Evolutionary conservation across 2,329 filamentous ascomycete species (phyloP).

Genomic region (Massarina eburnea): DNA sequence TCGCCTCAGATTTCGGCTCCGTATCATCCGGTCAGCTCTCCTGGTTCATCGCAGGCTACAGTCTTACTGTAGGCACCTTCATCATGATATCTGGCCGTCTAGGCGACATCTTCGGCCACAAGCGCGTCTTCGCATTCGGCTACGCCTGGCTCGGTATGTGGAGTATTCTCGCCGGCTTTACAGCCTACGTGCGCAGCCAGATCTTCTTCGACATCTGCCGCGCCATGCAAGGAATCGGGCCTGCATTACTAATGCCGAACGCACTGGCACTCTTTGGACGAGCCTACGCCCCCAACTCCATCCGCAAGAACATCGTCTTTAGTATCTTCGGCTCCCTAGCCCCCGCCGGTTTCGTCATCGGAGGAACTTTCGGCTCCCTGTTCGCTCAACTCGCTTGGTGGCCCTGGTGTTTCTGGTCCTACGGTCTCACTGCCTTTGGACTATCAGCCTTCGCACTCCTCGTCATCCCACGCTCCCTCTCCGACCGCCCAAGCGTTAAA

Average conservation of each 20-base stretch:
- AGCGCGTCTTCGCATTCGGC: slow-evolving; percentile 45
- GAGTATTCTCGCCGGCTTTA: slow-evolving; percentile 44
- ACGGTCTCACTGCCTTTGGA: slow-evolving; percentile 15
- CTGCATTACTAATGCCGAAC: slow-evolving; percentile 41
- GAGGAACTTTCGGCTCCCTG: slow-evolving; percentile 35
- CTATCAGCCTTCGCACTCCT: slow-evolving; percentile 13
- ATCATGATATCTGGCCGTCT: slow-evolving; percentile 49
- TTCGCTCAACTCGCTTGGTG: slow-evolving; percentile 38
- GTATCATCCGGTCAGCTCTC: slow-evolving; percentile 45
- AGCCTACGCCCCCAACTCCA: slow-evolving; percentile 32
- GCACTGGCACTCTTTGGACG: slow-evolving; percentile 41
- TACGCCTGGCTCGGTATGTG: slow-evolving; percentile 45
- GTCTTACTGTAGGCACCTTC: slow-evolving; percentile 48
- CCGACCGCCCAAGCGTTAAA: slow-evolving; percentile 12
- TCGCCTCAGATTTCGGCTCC: slow-evolving; percentile 47
- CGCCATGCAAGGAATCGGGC: slow-evolving; percentile 45
- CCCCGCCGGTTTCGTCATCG: slow-evolving; percentile 39
- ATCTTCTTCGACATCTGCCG: slow-evolving; percentile 39
- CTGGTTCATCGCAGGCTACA: slow-evolving; percentile 49
- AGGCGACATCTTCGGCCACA: slow-evolving; percentile 50
- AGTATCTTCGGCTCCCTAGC: slow-evolving; percentile 41
- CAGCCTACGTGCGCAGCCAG: slow-evolving; percentile 35
- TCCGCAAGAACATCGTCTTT: slow-evolving; percentile 44
- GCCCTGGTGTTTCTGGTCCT: slow-evolving; percentile 34
- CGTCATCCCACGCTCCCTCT: slow-evolving; percentile 17